phyloP scores from a whole-genome alignment of 345 rosid genomes.

The Turnera subulata region DNA sequence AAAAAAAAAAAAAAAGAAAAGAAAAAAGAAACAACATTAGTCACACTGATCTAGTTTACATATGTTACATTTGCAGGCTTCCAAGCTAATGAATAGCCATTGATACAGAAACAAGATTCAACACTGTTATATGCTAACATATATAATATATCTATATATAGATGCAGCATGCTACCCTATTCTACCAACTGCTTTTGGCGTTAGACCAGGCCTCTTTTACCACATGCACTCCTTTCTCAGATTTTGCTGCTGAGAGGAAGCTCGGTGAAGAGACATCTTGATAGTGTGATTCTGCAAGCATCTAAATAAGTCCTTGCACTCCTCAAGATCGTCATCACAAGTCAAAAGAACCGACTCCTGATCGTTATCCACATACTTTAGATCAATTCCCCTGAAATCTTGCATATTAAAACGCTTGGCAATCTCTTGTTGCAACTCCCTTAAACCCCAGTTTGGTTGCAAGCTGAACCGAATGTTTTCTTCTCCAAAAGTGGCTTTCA shows the following conservation, averaged over 20 bases:
- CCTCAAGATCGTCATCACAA: constrained; percentile 52
- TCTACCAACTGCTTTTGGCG: too few relatives aligned
- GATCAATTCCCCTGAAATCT: constrained; percentile 17
- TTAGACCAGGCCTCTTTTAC: constrained; percentile 25
- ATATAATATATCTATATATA: too few relatives aligned
- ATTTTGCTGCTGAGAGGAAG: constrained; percentile 30
- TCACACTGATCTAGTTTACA: too few relatives aligned
- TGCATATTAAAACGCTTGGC: constrained; percentile 25
- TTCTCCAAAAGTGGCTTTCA: constrained; percentile 62
- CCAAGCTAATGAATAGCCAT: too few relatives aligned
- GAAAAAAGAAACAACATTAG: too few relatives aligned
- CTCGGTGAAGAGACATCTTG: constrained; percentile 48
- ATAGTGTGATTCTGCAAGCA: constrained; percentile 46
- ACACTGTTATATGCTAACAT: too few relatives aligned
- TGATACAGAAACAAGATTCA: too few relatives aligned
- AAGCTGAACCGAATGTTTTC: constrained; percentile 37
- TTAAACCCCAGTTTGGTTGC: constrained; percentile 24
- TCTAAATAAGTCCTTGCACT: constrained; percentile 66
- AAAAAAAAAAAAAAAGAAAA: too few relatives aligned
- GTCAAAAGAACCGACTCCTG: constrained; percentile 28
- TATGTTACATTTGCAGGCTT: too few relatives aligned
- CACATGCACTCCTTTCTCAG: constrained; percentile 34
- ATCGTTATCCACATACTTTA: constrained; percentile 28
- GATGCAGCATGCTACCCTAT: too few relatives aligned
- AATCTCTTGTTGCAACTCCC: constrained; percentile 25